Evolutionary conservation across 1,284 basidiomycete genomes (phyloP).

Genomic region (Ceratobasidium sp.): DNA sequence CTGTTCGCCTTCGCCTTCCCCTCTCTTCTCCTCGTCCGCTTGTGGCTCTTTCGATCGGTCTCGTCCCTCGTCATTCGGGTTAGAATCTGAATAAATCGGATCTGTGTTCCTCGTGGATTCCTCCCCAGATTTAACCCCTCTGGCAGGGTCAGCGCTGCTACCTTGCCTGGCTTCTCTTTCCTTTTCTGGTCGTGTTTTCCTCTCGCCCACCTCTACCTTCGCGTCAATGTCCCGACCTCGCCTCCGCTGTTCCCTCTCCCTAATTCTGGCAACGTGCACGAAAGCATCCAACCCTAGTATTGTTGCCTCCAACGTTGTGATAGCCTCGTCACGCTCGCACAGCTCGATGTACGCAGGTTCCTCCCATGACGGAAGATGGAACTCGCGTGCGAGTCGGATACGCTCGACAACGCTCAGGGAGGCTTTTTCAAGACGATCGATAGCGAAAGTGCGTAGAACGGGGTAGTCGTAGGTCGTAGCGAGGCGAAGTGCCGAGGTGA

Average conservation of each 20-base stretch:
- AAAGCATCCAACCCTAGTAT: constrained; percentile 17
- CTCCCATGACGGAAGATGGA: constrained; percentile 24
- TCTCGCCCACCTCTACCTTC: not conserved
- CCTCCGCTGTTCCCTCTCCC: constrained; percentile 9
- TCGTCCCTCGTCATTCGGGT: too few species aligned
- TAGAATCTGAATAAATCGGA: too few species aligned
- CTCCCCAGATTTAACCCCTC: too few species aligned
- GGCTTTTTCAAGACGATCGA: constrained; percentile 58
- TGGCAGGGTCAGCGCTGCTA: too few species aligned
- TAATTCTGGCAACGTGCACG: not conserved
- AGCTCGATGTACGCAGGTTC: constrained; percentile 35
- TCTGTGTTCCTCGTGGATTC: too few species aligned
- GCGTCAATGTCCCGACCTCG: too few species aligned
- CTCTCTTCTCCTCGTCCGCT: too few species aligned
- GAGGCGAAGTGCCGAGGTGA: constrained; percentile 15
- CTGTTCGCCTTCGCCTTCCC: too few species aligned
- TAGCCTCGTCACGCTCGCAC: constrained; percentile 4
- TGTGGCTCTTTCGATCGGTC: too few species aligned
- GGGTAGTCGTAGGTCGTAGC: constrained; percentile 58
- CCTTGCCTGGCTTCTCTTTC: too few species aligned
- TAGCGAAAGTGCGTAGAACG: constrained; percentile 62
- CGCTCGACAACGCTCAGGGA: not conserved
- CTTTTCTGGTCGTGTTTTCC: too few species aligned
- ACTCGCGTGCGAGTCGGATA: constrained; percentile 10
- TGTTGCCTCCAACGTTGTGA: constrained; percentile 22